A percentile compares a stretch with the other conserved stretches of the same genome.
Evolutionary conservation across 768 basidiomycete species (phyloP).

Genomic region (Suillus sp.): DNA sequence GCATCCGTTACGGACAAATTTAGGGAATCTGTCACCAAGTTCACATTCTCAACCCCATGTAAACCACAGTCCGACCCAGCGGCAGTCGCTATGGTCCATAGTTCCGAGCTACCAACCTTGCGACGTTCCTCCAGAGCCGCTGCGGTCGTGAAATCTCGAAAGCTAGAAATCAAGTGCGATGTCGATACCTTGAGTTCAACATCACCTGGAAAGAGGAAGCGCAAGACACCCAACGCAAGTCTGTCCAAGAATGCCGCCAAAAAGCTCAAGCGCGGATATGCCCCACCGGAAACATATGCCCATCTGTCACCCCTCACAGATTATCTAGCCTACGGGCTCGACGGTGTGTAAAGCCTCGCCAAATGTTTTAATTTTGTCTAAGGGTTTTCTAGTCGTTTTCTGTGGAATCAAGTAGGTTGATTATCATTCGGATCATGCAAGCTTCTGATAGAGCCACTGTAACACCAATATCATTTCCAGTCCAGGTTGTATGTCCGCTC

Average conservation of each 20-base stretch:
- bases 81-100: not conserved
- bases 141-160: not conserved
- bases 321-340: slow-evolving; percentile 51
- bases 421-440: not conserved
- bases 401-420: slow-evolving; percentile 78
- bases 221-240: not conserved
- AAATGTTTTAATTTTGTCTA: not conserved
- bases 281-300: slow-evolving; percentile 52
- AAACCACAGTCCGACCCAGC: not conserved
- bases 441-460: not conserved
- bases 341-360: slow-evolving; percentile 44
- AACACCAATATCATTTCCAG: slow-evolving; percentile 34
- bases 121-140: not conserved
- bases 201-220: not conserved
- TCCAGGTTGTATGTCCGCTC: slow-evolving; percentile 68
- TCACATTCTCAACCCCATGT: not conserved
- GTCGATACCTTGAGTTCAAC: not conserved
- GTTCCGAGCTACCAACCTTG: not conserved
- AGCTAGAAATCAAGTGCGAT: not conserved
- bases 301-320: slow-evolving; percentile 57
- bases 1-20: not conserved
- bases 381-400: slow-evolving; percentile 60
- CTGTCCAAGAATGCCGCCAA: slow-evolving; percentile 16
- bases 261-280: slow-evolving; percentile 46
- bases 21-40: not conserved